Evolutionary conservation across 179 eudicot genomes (phyloP).

Genomic region (Spergularia azorica): DNA sequence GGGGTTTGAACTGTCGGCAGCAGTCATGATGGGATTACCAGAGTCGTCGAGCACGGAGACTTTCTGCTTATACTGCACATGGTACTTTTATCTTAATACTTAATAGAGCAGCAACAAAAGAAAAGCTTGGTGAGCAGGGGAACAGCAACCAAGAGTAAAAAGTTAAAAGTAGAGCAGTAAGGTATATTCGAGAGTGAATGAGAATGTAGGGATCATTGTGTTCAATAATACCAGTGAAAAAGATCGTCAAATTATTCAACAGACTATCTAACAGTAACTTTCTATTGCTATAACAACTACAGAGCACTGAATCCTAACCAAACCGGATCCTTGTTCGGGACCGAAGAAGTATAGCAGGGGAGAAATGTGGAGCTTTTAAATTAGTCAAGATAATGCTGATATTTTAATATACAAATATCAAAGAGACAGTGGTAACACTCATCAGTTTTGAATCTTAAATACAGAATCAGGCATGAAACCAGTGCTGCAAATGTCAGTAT

Average conservation of each 20-base stretch:
- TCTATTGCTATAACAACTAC: not conserved
- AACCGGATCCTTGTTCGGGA: not conserved
- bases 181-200: no score
- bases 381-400: not conserved
- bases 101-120: slow-evolving; percentile 4
- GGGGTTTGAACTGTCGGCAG: slow-evolving; percentile 68
- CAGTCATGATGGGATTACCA: slow-evolving; percentile 67
- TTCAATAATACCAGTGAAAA: no score
- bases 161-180: no score
- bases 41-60: slow-evolving; percentile 50
- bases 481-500: not conserved
- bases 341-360: not conserved
- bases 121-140: slow-evolving; percentile 18
- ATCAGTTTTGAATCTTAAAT: not conserved
- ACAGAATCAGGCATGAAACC: slow-evolving; percentile 6
- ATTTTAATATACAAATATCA: not conserved
- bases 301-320: not conserved
- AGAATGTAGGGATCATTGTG: no score
- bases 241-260: no score
- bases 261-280: no score
- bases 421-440: not conserved
- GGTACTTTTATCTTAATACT: slow-evolving; percentile 2
- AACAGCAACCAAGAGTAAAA: no score
- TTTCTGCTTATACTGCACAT: slow-evolving; percentile 78
- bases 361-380: not conserved